Evolutionary conservation across 768 basidiomycete genomes (phyloP).

Genomic region (Auriscalpium microsporum): DNA sequence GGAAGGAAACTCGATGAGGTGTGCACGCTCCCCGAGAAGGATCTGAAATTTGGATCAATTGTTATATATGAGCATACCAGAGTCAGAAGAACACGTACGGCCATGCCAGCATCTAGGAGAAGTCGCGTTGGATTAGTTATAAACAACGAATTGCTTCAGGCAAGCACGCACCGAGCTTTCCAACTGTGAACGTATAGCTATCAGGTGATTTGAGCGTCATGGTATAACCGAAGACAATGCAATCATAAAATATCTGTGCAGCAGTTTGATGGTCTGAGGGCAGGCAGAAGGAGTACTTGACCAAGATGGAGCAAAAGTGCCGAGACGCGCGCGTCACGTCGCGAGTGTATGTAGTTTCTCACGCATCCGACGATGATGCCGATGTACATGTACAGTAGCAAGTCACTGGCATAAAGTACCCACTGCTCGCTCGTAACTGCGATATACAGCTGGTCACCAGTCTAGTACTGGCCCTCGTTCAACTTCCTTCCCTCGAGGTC

Average conservation of each 20-base stretch:
- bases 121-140: slow-evolving; percentile 5
- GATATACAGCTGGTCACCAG: too few species aligned
- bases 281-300: too few species aligned
- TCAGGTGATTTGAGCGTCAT: slow-evolving; percentile 34
- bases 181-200: slow-evolving; percentile 87
- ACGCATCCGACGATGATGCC: too few species aligned
- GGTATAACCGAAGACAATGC: neutral
- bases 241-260: neutral
- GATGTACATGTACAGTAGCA: too few species aligned
- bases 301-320: too few species aligned
- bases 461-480: too few species aligned
- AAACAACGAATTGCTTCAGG: neutral
- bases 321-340: too few species aligned
- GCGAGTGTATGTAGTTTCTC: too few species aligned
- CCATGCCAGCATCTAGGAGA: slow-evolving; percentile 81
- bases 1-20: slow-evolving; percentile 97
- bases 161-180: slow-evolving; percentile 71
- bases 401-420: too few species aligned
- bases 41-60: slow-evolving; percentile 42
- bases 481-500: too few species aligned
- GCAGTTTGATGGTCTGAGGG: too few species aligned
- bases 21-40: slow-evolving; percentile 85
- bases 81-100: slow-evolving; percentile 39
- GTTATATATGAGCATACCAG: slow-evolving; percentile 2
- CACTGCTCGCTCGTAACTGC: too few species aligned